Percentiles rank a stretch among this genome's conserved stretches.
These are phyloP conservation scores for Aspergillus mulundensis DNA, from an alignment of 495 filamentous ascomycete genomes.

Conservation along the genomic window DNA sequence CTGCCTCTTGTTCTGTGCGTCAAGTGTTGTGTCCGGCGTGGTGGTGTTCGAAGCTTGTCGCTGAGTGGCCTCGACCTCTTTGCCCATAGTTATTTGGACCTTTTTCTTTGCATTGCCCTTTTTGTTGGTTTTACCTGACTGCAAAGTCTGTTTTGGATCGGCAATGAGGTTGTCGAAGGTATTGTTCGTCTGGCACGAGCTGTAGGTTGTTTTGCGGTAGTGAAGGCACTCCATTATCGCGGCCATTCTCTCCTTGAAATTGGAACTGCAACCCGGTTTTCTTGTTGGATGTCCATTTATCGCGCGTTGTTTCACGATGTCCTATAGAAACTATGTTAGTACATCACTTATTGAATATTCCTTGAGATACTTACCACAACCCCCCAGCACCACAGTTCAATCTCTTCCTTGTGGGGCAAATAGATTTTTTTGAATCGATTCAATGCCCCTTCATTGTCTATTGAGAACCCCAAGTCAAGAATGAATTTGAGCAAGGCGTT, in stretches of 20 bases:
- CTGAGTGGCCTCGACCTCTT: not conserved
- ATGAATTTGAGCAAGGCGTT: not conserved
- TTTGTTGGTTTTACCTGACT: not conserved
- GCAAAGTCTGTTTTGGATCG: not conserved
- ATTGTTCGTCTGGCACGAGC: not conserved
- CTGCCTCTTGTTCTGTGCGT: too few relatives aligned
- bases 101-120: not conserved
- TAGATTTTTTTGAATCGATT: not conserved
- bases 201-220: not conserved
- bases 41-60: too few relatives aligned
- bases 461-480: not conserved
- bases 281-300: too few relatives aligned
- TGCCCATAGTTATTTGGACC: not conserved
- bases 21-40: too few relatives aligned
- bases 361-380: not conserved
- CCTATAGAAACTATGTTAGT: not conserved
- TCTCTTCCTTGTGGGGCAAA: not conserved
- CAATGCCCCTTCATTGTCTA: not conserved
- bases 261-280: not conserved
- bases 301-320: not conserved
- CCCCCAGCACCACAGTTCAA: not conserved
- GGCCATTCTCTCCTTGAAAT: slow-evolving; percentile 8
- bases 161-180: not conserved
- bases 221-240: slow-evolving; percentile 2
- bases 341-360: not conserved